A percentile compares a stretch with the other conserved stretches of the same genome.
These are phyloP conservation scores for Aspergillus sp. DNA, from an alignment of 2,329 filamentous ascomycete species.

Conservation along the genomic window DNA sequence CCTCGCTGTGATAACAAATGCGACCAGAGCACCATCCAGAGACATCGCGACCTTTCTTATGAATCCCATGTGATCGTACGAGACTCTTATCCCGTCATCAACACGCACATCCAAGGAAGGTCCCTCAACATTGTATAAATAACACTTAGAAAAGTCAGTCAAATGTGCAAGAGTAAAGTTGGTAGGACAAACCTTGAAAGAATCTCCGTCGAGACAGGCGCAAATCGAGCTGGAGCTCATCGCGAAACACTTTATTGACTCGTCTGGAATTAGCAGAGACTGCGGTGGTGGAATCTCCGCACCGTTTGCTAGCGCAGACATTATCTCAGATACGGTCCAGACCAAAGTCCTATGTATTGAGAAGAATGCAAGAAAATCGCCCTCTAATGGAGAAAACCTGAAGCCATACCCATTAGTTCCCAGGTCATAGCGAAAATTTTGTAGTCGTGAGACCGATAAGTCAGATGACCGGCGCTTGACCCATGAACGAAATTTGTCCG, in stretches of 20 bases:
- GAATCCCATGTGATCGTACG: conserved; percentile 16
- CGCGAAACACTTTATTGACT: conserved; percentile 16
- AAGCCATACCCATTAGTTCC: conserved; percentile 1
- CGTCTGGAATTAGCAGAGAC: background rate
- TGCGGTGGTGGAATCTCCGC: conserved; percentile 4
- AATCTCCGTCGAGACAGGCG: conserved; percentile 1
- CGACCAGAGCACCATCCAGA: conserved; percentile 15
- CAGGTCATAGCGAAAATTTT: conserved; percentile 3
- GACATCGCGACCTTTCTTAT: conserved; percentile 25
- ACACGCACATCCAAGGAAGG: background rate
- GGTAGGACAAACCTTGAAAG: conserved; percentile 15
- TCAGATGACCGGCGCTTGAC: background rate
- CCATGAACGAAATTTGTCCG: background rate
- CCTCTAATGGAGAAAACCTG: conserved; percentile 14
- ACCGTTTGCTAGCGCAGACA: background rate
- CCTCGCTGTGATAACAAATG: conserved; percentile 12
- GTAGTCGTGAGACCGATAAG: background rate
- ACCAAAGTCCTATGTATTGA: conserved; percentile 9
- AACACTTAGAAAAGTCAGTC: conserved; percentile 14
- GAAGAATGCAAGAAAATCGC: conserved; percentile 16
- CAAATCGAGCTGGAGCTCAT: conserved; percentile 20
- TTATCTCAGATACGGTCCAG: conserved; percentile 16
- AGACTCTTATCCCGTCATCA: conserved; percentile 4
- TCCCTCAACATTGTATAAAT: conserved; percentile 13
- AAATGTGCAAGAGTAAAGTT: background rate